phyloP scores from a whole-genome alignment of 352 stramenopile genomes.

The Phytophthora meadii region DNA sequence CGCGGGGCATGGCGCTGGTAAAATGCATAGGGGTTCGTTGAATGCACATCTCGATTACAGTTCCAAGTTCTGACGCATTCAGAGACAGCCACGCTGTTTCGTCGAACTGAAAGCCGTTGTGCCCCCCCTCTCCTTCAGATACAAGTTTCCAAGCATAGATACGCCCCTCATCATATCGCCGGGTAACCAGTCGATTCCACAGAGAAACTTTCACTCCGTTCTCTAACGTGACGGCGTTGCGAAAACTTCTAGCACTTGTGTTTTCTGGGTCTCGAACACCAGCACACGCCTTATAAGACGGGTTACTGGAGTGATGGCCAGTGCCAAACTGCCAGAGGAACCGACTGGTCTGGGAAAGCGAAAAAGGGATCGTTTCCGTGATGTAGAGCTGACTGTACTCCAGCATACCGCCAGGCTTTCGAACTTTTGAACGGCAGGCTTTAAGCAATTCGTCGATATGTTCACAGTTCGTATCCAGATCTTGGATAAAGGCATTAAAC shows the following conservation, averaged over 20 bases:
- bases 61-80: background rate
- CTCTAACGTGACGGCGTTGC: background rate
- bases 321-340: background rate
- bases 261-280: background rate
- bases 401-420: background rate
- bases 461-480: too few relatives aligned
- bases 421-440: background rate
- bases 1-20: background rate
- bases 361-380: background rate
- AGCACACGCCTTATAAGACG: background rate
- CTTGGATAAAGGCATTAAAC: too few relatives aligned
- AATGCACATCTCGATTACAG: background rate
- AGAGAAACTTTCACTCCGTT: background rate
- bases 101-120: background rate
- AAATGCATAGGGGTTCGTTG: background rate
- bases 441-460: too few relatives aligned
- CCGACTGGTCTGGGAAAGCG: background rate
- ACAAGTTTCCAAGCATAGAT: background rate
- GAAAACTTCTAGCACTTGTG: background rate
- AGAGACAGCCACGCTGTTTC: background rate
- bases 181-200: background rate
- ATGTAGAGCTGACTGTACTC: background rate
- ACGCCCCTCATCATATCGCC: background rate
- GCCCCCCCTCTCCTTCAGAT: background rate
- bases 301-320: background rate